phyloP scores from a whole-genome alignment of 1,139 yeast genomes.

The Hansenula sp. region DNA sequence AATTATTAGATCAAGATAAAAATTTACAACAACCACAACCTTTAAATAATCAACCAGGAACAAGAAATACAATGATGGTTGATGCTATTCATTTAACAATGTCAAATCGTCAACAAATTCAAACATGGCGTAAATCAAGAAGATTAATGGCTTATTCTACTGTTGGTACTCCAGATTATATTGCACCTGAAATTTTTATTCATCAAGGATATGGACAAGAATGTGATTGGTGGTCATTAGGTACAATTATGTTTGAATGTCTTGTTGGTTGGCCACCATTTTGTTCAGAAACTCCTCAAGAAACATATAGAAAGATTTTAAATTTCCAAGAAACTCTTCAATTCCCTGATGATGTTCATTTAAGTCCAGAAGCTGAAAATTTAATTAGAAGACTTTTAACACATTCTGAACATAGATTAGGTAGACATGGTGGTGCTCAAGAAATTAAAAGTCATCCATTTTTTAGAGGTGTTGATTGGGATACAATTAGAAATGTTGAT shows the following conservation, averaged over 20 bases:
- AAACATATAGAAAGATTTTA: slow-evolving; percentile 89
- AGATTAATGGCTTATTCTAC: slow-evolving; percentile 97
- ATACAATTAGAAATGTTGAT: slow-evolving; percentile 81
- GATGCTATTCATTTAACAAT: slow-evolving; percentile 95
- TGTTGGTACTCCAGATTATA: slow-evolving; percentile 98
- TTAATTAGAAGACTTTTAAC: slow-evolving; percentile 80
- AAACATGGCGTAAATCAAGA: slow-evolving; percentile 96
- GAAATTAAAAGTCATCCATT: slow-evolving; percentile 93
- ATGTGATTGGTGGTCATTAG: slow-evolving; percentile 99
- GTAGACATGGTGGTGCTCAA: slow-evolving; percentile 89
- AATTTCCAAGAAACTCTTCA: slow-evolving; percentile 93
- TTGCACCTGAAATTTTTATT: slow-evolving; percentile 95
- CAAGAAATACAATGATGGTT: slow-evolving; percentile 81
- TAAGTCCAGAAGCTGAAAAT: slow-evolving; percentile 92
- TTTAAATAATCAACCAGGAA: slow-evolving; percentile 19
- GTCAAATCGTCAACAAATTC: slow-evolving; percentile 95
- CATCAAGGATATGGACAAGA: slow-evolving; percentile 99
- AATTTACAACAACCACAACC: slow-evolving; percentile 29
- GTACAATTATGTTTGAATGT: slow-evolving; percentile 99
- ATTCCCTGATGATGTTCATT: slow-evolving; percentile 93
- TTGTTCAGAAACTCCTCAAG: slow-evolving; percentile 98
- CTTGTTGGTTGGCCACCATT: slow-evolving; percentile 99
- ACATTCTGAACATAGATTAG: slow-evolving; percentile 79
- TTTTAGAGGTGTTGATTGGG: slow-evolving; percentile 97
- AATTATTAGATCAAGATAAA: slow-evolving; percentile 59